Evolutionary conservation across 2,329 filamentous ascomycete genomes (phyloP).

Genomic region (Periglandula ipomoeae): DNA sequence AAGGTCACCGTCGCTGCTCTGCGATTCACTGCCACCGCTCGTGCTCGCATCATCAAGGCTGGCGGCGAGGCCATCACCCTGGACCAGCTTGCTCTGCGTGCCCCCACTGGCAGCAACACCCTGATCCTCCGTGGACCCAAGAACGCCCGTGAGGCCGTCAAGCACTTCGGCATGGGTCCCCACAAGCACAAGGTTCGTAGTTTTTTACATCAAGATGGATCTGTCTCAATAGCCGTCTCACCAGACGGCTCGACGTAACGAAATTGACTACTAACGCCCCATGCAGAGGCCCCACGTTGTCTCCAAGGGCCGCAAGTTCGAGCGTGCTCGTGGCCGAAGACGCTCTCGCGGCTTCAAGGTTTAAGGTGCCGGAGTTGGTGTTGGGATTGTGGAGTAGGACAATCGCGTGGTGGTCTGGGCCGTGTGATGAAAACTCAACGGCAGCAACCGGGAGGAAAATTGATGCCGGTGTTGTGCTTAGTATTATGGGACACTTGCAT

Average conservation of each 20-base stretch:
- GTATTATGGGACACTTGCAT: slow-evolving; percentile 28
- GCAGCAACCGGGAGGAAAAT: slow-evolving; percentile 15
- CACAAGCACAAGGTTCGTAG: slow-evolving; percentile 85
- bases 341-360: slow-evolving; percentile 99
- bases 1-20: slow-evolving; percentile 92
- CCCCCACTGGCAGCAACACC: slow-evolving; percentile 94
- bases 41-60: slow-evolving; percentile 84
- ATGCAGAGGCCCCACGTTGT: slow-evolving; percentile 85
- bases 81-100: slow-evolving; percentile 91
- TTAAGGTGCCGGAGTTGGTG: slow-evolving; percentile 45
- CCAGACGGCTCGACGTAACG: no score
- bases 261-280: not conserved
- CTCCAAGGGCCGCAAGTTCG: slow-evolving; percentile 99
- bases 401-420: slow-evolving; percentile 5
- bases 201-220: not conserved
- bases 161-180: slow-evolving; percentile 98
- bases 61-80: slow-evolving; percentile 93
- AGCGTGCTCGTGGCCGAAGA: slow-evolving; percentile 97
- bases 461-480: slow-evolving; percentile 20
- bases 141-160: slow-evolving; percentile 95
- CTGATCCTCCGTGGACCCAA: slow-evolving; percentile 95
- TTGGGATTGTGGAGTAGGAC: slow-evolving; percentile 11
- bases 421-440: not conserved
- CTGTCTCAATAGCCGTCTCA: no score
- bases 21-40: slow-evolving; percentile 92